Conservation (phyloP, 179 eudicot genomes). For the Silene noctiflora region DNA sequence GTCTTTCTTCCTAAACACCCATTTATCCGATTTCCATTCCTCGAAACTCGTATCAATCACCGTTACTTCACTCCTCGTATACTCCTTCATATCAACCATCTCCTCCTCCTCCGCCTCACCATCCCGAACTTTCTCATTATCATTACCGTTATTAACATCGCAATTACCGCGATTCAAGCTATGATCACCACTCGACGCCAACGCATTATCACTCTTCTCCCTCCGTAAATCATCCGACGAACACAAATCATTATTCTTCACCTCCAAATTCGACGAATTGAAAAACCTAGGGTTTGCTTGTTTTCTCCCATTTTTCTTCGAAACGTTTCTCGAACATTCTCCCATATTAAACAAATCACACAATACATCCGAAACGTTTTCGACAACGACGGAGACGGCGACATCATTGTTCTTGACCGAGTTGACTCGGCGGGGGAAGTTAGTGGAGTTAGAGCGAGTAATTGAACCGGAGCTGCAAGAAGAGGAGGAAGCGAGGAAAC, state of each 20-base stretch:
- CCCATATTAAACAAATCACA: slow-evolving; percentile 57
- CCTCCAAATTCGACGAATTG: background rate
- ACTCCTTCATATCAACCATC: slow-evolving; percentile 38
- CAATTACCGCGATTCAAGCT: slow-evolving; percentile 18
- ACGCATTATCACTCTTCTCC: slow-evolving; percentile 22
- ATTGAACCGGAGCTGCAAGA: slow-evolving; percentile 25
- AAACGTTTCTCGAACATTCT: slow-evolving; percentile 23
- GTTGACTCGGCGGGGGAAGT: slow-evolving; percentile 14
- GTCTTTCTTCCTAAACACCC: slow-evolving; percentile 64
- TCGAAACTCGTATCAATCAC: slow-evolving; percentile 62
- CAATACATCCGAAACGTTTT: slow-evolving; percentile 34
- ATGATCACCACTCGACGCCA: slow-evolving; percentile 32
- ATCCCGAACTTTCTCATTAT: background rate
- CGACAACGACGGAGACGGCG: slow-evolving; percentile 1
- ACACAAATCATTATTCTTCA: slow-evolving; percentile 22
- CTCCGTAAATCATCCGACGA: slow-evolving; percentile 30
- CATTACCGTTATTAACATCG: background rate
- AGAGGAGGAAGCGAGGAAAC: slow-evolving; percentile 35
- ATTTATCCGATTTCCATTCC: slow-evolving; percentile 59
- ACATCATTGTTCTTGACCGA: background rate
- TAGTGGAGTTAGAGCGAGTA: slow-evolving; percentile 23
- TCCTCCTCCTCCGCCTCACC: slow-evolving; percentile 23
- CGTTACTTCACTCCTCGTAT: slow-evolving; percentile 59
- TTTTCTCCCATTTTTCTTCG: slow-evolving; percentile 45
- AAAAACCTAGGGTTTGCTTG: slow-evolving; percentile 53